Evolutionary conservation across 495 filamentous ascomycete species (phyloP).

Genomic region (Aspergillus incahuasiensis): DNA sequence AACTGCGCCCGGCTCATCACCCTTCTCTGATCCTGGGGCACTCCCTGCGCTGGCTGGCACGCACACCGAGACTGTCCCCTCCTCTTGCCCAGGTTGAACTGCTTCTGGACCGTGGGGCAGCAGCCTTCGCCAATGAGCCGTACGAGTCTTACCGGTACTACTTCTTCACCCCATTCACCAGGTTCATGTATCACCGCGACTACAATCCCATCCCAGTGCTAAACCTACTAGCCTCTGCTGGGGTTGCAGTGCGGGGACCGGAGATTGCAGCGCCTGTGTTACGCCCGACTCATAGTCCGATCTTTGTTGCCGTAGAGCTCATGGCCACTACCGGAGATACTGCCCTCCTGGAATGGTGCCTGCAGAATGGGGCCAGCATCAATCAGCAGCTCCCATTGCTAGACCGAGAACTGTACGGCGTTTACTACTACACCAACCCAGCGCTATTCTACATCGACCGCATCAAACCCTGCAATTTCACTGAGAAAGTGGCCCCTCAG

Average conservation of each 20-base stretch:
- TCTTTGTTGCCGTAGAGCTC: neutral
- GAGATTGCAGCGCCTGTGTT: neutral
- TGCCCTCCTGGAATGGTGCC: neutral
- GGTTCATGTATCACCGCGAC: neutral
- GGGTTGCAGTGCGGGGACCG: neutral
- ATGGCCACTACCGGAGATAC: neutral
- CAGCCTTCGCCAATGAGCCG: neutral
- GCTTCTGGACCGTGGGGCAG: neutral
- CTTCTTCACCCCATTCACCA: neutral
- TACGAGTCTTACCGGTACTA: neutral
- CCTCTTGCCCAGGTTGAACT: neutral
- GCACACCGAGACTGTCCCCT: neutral
- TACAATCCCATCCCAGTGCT: neutral
- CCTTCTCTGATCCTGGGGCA: neutral
- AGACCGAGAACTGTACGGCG: neutral
- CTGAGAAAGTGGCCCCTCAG: neutral
- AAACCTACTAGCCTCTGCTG: neutral
- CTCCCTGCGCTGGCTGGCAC: neutral
- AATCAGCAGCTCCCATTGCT: neutral
- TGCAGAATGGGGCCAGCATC: neutral
- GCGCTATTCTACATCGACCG: neutral
- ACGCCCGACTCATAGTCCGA: neutral
- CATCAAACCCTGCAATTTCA: neutral
- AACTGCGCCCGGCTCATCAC: neutral
- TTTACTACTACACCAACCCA: neutral